Conservation (phyloP, 164 flowering plant genomes). For the Stephania yunnanensis region DNA sequence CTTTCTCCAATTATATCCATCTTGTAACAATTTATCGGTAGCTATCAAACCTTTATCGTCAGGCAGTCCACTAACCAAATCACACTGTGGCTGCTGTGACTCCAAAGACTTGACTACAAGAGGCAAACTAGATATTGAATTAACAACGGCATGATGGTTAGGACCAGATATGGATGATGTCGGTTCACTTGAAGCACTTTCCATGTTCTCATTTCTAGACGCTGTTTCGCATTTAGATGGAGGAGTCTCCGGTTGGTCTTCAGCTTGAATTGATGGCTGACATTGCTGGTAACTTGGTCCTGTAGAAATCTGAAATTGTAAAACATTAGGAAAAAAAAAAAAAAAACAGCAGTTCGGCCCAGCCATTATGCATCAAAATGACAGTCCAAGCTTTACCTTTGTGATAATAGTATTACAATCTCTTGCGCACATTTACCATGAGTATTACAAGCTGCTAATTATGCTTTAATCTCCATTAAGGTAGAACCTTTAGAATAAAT, state of each 20-base stretch:
- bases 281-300: constrained; percentile 32
- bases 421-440: neutral
- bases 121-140: constrained; percentile 28
- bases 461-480: neutral
- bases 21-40: constrained; percentile 49
- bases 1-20: constrained; percentile 82
- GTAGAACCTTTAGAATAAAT: neutral
- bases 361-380: neutral
- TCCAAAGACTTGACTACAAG: constrained; percentile 18
- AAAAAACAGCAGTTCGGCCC: neutral
- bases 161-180: constrained; percentile 23
- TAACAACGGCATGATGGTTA: constrained; percentile 17
- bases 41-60: constrained; percentile 38
- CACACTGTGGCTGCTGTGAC: constrained; percentile 9
- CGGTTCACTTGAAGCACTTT: constrained; percentile 36
- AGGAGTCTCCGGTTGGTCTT: constrained; percentile 33
- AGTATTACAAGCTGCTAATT: neutral
- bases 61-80: constrained; percentile 22
- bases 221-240: constrained; percentile 27
- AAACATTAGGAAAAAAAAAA: neutral
- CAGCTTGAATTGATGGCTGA: constrained; percentile 31
- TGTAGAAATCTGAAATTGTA: constrained; percentile 32
- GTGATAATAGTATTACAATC: neutral
- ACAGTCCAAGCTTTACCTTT: neutral
- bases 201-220: constrained; percentile 28